phyloP scores from a whole-genome alignment of 345 rosid genomes.

The Linum tenue region DNA sequence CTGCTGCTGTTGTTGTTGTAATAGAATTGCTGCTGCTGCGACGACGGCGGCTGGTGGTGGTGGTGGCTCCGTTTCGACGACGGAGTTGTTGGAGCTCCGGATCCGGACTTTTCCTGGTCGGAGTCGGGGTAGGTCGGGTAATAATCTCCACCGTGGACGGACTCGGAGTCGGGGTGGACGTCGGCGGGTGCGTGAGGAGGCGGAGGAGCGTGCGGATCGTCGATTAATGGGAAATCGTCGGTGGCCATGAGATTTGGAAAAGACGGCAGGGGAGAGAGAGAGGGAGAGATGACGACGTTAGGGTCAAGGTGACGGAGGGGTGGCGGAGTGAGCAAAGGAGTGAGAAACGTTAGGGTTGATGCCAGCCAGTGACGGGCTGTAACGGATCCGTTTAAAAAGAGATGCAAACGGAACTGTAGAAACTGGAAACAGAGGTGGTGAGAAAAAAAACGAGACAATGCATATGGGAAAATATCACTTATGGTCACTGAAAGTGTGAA shows the following conservation, averaged over 20 bases:
- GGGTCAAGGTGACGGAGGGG: slow-evolving; percentile 10
- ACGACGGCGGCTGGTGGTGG: not conserved
- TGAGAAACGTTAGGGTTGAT: not conserved
- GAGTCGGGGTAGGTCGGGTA: slow-evolving; percentile 13
- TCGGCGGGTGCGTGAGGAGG: slow-evolving; percentile 5
- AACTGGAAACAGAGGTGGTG: too few relatives aligned
- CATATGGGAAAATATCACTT: too few relatives aligned
- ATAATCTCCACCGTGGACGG: slow-evolving; percentile 16
- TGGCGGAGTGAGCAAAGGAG: not conserved
- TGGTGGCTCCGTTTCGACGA: slow-evolving; percentile 19
- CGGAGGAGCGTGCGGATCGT: slow-evolving; percentile 12
- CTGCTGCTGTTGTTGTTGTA: slow-evolving; percentile 3
- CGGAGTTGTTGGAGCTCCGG: slow-evolving; percentile 19
- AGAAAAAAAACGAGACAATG: too few relatives aligned
- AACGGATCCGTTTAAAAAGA: slow-evolving; percentile 22
- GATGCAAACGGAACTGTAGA: not conserved
- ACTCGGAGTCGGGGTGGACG: slow-evolving; percentile 11
- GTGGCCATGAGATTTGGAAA: slow-evolving; percentile 12
- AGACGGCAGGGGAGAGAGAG: not conserved
- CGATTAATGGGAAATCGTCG: slow-evolving; percentile 17
- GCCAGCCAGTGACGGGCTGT: not conserved
- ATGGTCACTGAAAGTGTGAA: too few relatives aligned
- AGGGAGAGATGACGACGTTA: slow-evolving; percentile 18
- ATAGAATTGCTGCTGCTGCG: not conserved
- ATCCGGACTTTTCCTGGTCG: slow-evolving; percentile 14